Base-by-base conservation (phyloP, 1,284 basidiomycete species). In the Leccinum fuscescens region DNA sequence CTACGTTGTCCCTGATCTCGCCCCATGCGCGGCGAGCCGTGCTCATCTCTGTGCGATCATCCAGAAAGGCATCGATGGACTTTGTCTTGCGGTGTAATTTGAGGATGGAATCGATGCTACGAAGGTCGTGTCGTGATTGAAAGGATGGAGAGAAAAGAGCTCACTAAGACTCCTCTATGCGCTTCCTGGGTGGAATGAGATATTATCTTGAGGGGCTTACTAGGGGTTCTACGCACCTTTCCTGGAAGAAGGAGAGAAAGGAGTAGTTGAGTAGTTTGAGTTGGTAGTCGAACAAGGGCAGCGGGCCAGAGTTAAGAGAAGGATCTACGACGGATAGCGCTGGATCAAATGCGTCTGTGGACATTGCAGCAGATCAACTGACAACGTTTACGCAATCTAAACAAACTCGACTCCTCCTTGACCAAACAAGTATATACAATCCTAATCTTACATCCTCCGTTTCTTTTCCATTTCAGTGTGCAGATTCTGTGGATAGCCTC, bases 161-260 rank as follows among this genome's bases (percentile, higher is more conserved):
- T 73, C 69, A 93, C 90, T 95, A 95, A 58, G 76, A 73, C 68
- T 94, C 92, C 73, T 95, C 93, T 62, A 94, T 89, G 54, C 83
- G 84, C 71, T 86, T 88, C 69, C 93, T 94, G 71, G 54, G 29
- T 42, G 56, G 49, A 20, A 29, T 50, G 48, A 7, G 22, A 37
- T 63, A 37, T 63, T 57, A 62, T 54, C 55, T 59, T 48, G 33
- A 51, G 33, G 35, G 55, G 52, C 2, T 11, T 54, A 37, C 15
- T 44, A 27, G n/a, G 22, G 55, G 27, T 37, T 46, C 61, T 51
- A 73, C 85, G 67, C 68, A 91, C 92, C 93, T 82, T 79, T 95
- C 93, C 72, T 86, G 83, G 76, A 94, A 94, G 79, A 94, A 94
- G 64, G 70, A 78, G 64, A 94, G 81, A 72, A 93, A 93, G 8